phyloP scores from a whole-genome alignment of 192 early-diverging fungal genomes.

The Glomus cerebriforme region DNA sequence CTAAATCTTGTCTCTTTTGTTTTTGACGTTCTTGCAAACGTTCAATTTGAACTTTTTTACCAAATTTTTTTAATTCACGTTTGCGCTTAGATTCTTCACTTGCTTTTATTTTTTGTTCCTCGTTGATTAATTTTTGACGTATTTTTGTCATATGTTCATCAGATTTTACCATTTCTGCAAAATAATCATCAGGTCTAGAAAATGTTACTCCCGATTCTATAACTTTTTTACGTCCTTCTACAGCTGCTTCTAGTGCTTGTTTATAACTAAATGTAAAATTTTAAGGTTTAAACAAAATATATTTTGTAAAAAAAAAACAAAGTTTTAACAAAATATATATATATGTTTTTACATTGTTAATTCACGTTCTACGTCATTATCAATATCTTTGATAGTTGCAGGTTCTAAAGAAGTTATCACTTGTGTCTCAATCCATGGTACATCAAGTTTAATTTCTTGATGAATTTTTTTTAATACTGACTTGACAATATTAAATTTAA shows the following conservation, averaged over 20 bases:
- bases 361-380: slow-evolving; percentile 93
- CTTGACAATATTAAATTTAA: slow-evolving; percentile 31
- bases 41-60: slow-evolving; percentile 94
- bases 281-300: not conserved
- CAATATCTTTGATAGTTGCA: slow-evolving; percentile 58
- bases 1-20: slow-evolving; percentile 83
- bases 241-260: slow-evolving; percentile 83
- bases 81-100: slow-evolving; percentile 84
- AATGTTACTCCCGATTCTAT: slow-evolving; percentile 71
- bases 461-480: slow-evolving; percentile 60
- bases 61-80: slow-evolving; percentile 94
- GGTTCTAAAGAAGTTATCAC: slow-evolving; percentile 59
- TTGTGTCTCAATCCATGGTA: slow-evolving; percentile 75
- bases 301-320: not conserved
- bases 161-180: slow-evolving; percentile 98
- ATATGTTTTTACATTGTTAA: slow-evolving; percentile 63
- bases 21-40: slow-evolving; percentile 87
- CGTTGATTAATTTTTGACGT: slow-evolving; percentile 83
- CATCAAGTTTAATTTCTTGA: slow-evolving; percentile 61
- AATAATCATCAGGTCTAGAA: slow-evolving; percentile 90
- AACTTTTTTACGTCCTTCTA: slow-evolving; percentile 63
- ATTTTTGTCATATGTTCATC: slow-evolving; percentile 94
- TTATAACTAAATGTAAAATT: slow-evolving; percentile 55
- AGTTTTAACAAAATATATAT: not conserved
- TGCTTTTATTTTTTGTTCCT: slow-evolving; percentile 76